Conservation (phyloP, 202 grass and related monocot genomes). For the Bolboschoenoplectus hybrid region DNA sequence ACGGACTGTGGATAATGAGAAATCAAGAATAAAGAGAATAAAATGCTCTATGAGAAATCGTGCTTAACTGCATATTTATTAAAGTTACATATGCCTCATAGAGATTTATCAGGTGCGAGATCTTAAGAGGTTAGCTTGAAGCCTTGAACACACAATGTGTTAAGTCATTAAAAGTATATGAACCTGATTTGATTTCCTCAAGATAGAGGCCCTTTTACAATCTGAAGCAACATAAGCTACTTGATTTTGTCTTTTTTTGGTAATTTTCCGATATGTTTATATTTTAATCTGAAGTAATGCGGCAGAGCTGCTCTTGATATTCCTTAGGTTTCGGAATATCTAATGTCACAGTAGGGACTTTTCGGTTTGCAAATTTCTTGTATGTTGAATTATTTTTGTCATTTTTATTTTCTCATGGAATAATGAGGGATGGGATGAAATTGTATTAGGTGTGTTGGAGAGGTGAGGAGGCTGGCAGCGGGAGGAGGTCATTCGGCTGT, state of each 20-base stretch:
- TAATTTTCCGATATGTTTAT: neutral
- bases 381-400: conserved; percentile 22
- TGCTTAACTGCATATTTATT: neutral
- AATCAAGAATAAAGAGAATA: neutral
- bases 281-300: neutral
- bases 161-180: neutral
- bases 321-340: neutral
- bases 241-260: neutral
- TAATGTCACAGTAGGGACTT: neutral
- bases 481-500: conserved; percentile 91
- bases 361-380: neutral
- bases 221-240: neutral
- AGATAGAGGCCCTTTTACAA: neutral
- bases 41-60: neutral
- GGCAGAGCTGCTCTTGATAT: neutral
- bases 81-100: neutral
- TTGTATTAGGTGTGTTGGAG: conserved; percentile 77
- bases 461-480: conserved; percentile 85
- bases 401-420: neutral
- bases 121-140: neutral
- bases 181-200: neutral
- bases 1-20: neutral
- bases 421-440: neutral
- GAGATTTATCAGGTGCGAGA: neutral
- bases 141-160: conserved; percentile 1